Evolutionary conservation across 257 asterid genomes (phyloP).

Genomic region (Scutellaria galericulata): DNA sequence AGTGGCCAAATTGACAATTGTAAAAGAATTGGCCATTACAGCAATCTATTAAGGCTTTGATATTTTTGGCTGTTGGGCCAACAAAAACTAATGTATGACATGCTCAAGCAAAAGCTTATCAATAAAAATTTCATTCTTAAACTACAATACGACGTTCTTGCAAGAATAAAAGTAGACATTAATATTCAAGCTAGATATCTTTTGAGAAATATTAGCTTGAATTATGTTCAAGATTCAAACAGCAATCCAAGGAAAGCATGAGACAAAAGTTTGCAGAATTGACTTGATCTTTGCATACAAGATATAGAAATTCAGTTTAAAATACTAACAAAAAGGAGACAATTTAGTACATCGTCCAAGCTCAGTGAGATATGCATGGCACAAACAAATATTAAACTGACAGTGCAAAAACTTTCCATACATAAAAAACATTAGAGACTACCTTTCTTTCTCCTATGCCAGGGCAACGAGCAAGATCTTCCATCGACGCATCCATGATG

Average conservation of each 20-base stretch:
- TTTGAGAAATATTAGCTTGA: not conserved
- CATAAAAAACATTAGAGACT: conserved; percentile 17
- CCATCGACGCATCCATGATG: conserved; percentile 98
- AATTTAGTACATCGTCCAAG: not conserved
- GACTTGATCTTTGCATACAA: not conserved
- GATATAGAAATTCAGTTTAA: no score
- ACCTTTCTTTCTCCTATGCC: conserved; percentile 99
- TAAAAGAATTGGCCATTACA: no score
- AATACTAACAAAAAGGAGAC: not conserved
- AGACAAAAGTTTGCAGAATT: not conserved
- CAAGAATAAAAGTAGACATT: no score
- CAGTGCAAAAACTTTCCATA: not conserved
- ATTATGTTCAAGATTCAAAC: not conserved
- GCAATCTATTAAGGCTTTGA: no score
- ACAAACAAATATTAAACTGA: not conserved
- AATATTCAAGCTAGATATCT: not conserved
- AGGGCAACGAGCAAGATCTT: conserved; percentile 97
- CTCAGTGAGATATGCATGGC: not conserved
- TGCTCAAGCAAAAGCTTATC: not conserved
- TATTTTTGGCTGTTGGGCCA: no score
- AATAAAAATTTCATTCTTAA: no score
- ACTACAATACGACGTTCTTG: no score
- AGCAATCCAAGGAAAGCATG: not conserved
- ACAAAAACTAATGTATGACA: not conserved
- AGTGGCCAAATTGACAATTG: no score